Evolutionary conservation across 768 basidiomycete genomes (phyloP).

Genomic region (Lactarius indigo): DNA sequence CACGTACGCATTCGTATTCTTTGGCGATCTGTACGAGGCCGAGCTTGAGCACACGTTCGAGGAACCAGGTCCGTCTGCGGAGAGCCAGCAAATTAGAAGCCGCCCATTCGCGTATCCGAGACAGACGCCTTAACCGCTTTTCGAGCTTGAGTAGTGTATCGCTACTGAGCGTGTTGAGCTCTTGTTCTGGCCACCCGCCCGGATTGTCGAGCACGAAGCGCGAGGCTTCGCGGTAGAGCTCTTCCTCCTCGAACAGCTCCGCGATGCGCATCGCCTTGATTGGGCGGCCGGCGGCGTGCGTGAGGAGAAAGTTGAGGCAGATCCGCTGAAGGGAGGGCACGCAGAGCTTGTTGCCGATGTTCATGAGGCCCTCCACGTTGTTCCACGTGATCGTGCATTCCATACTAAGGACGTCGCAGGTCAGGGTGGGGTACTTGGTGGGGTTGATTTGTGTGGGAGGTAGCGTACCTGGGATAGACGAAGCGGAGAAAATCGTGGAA

Average conservation of each 20-base stretch:
- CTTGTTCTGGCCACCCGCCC: slow-evolving; percentile 78
- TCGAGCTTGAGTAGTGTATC: slow-evolving; percentile 87
- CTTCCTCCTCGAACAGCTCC: slow-evolving; percentile 86
- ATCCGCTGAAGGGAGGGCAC: slow-evolving; percentile 77
- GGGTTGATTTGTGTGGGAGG: background rate
- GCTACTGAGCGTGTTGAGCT: slow-evolving; percentile 74
- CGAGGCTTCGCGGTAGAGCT: slow-evolving; percentile 85
- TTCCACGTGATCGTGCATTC: slow-evolving; percentile 95
- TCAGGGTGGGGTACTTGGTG: background rate
- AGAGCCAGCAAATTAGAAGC: background rate
- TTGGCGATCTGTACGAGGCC: slow-evolving; percentile 84
- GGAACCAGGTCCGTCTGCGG: slow-evolving; percentile 85
- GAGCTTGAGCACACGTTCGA: slow-evolving; percentile 90
- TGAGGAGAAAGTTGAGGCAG: slow-evolving; percentile 84
- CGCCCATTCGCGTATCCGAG: background rate
- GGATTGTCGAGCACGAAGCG: slow-evolving; percentile 92
- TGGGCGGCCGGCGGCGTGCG: slow-evolving; percentile 88
- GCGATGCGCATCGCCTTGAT: slow-evolving; percentile 93
- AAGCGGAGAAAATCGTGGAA: slow-evolving; percentile 95
- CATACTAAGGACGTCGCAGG: slow-evolving; percentile 43
- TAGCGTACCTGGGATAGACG: slow-evolving; percentile 84
- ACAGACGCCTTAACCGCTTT: slow-evolving; percentile 53
- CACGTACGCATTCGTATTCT: slow-evolving; percentile 87
- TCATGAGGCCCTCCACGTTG: slow-evolving; percentile 89
- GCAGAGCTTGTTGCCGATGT: slow-evolving; percentile 85